phyloP scores from a whole-genome alignment of 2,329 filamentous ascomycete genomes.

The Teratosphaeria destructans region DNA sequence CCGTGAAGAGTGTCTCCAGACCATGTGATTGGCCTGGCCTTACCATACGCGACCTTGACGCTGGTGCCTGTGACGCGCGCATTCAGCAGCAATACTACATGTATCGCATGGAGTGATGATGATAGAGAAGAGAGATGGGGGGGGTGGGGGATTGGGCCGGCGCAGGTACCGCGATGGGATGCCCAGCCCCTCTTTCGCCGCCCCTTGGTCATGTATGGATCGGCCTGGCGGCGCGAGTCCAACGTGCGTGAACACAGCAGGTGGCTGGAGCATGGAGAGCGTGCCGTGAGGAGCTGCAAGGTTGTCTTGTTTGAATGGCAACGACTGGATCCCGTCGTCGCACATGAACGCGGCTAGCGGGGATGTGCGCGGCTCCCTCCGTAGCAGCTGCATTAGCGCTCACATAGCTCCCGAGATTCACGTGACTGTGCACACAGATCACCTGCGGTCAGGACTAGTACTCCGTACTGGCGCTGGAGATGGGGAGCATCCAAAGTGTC shows the following conservation, averaged over 20 bases:
- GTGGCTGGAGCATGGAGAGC: not conserved
- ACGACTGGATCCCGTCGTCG: not conserved
- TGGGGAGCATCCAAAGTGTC: too few species aligned
- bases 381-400: not conserved
- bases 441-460: too few species aligned
- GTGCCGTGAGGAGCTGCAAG: not conserved
- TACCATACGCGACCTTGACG: constrained; percentile 11
- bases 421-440: not conserved
- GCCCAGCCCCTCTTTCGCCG: constrained; percentile 1
- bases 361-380: not conserved
- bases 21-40: constrained; percentile 1
- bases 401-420: not conserved
- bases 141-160: not conserved
- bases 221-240: not conserved
- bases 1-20: not conserved
- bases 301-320: not conserved
- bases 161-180: constrained; percentile 2
- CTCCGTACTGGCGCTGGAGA: too few species aligned
- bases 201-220: not conserved
- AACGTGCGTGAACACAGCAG: not conserved
- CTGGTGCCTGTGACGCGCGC: constrained; percentile 7
- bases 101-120: not conserved
- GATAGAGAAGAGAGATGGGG: not conserved
- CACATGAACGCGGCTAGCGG: not conserved
- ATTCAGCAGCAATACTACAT: not conserved